A percentile compares a stretch with the other conserved stretches of the same genome.
Conservation (phyloP, 192 early-diverging fungal genomes). For the Spizellomyces sp. region DNA sequence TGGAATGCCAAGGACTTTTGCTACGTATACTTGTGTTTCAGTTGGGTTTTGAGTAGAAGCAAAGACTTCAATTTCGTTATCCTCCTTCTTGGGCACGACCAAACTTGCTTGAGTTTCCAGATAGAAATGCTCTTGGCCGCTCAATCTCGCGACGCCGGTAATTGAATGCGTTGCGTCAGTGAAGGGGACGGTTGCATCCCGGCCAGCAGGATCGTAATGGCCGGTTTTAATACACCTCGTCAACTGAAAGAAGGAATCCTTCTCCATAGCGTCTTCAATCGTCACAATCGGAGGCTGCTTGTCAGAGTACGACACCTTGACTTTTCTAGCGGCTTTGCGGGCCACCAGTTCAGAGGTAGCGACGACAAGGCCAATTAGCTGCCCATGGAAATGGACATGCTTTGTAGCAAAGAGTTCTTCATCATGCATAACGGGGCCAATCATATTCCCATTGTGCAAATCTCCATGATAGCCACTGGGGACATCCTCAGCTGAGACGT, state of each 20-base stretch:
- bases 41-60: slow-evolving; percentile 79
- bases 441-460: slow-evolving; percentile 44
- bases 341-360: slow-evolving; percentile 69
- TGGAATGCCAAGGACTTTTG: slow-evolving; percentile 72
- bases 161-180: slow-evolving; percentile 33
- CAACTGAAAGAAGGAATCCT: slow-evolving; percentile 62
- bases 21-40: slow-evolving; percentile 66
- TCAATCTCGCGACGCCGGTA: slow-evolving; percentile 36
- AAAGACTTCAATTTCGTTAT: slow-evolving; percentile 79
- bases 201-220: slow-evolving; percentile 56
- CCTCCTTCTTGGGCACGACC: slow-evolving; percentile 73
- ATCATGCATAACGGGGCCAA: slow-evolving; percentile 61
- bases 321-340: slow-evolving; percentile 67
- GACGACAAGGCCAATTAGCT: slow-evolving; percentile 80
- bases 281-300: slow-evolving; percentile 70
- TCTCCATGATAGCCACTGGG: slow-evolving; percentile 58
- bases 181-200: slow-evolving; percentile 31
- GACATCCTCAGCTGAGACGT: slow-evolving; percentile 70
- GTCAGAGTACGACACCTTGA: slow-evolving; percentile 71
- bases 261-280: slow-evolving; percentile 78
- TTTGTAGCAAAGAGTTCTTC: slow-evolving; percentile 81
- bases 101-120: slow-evolving; percentile 76
- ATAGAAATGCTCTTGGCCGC: slow-evolving; percentile 85
- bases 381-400: slow-evolving; percentile 68
- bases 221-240: slow-evolving; percentile 61